phyloP scores from a whole-genome alignment of 164 flowering plant genomes.

The Euptelea pleiosperma region DNA sequence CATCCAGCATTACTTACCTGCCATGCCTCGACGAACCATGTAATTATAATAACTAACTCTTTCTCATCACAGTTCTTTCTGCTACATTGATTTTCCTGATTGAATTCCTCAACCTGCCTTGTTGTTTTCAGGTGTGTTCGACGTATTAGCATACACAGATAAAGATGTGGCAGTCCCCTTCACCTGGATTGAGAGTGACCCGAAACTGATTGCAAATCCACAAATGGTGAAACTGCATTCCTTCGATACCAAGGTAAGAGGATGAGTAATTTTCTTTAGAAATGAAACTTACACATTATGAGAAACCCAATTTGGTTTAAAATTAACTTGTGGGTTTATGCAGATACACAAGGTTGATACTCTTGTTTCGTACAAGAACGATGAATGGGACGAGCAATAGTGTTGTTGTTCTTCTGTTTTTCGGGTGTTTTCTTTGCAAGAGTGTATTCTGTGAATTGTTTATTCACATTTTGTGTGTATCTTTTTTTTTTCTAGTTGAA shows the following conservation, averaged over 20 bases:
- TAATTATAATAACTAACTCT: conserved; percentile 26
- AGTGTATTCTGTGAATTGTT: conserved; percentile 38
- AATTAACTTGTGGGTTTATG: conserved; percentile 25
- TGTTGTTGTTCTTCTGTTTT: neutral
- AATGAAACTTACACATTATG: no score
- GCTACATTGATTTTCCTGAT: neutral
- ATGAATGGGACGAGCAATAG: conserved; percentile 75
- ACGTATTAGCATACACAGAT: conserved; percentile 94
- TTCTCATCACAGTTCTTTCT: neutral
- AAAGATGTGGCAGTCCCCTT: conserved; percentile 82
- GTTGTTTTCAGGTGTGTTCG: conserved; percentile 75
- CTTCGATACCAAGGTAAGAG: conserved; percentile 89
- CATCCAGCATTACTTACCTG: conserved; percentile 88
- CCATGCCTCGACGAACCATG: conserved; percentile 96
- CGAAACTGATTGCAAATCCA: conserved; percentile 85
- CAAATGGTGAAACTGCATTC: conserved; percentile 97
- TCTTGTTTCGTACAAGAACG: conserved; percentile 89
- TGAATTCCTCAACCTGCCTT: neutral
- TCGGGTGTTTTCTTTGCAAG: neutral
- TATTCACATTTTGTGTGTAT: conserved; percentile 31
- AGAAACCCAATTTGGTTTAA: no score
- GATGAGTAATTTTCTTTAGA: neutral
- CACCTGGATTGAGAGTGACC: conserved; percentile 96
- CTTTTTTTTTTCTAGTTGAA: no score
- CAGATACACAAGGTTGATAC: conserved; percentile 99